Percentiles rank a stretch among this genome's conserved stretches.
Conservation (phyloP, 345 rosid genomes). For the Carallia pectinifolia region DNA sequence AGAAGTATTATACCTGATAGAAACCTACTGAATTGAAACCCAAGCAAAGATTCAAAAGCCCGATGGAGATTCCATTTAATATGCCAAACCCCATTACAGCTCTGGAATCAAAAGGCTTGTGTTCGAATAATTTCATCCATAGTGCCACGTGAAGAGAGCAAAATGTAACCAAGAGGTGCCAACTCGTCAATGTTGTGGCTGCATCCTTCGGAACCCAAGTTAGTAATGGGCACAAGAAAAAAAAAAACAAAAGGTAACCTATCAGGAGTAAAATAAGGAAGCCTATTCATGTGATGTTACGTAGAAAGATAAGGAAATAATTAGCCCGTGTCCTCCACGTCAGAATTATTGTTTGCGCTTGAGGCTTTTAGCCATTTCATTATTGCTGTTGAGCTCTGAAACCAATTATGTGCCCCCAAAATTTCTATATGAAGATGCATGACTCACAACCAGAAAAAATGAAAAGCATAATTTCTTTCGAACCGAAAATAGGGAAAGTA, state of each 20-base stretch:
- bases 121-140: conserved; percentile 96
- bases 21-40: conserved; percentile 99
- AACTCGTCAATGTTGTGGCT: conserved; percentile 99
- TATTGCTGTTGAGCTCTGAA: too few species aligned
- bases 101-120: conserved; percentile 99
- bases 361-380: too few species aligned
- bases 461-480: background rate
- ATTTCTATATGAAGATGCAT: too few species aligned
- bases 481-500: too few species aligned
- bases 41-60: conserved; percentile 94
- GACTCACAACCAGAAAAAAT: background rate
- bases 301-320: too few species aligned
- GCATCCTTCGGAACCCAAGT: conserved; percentile 13
- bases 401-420: too few species aligned
- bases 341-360: too few species aligned
- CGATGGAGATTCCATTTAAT: conserved; percentile 94
- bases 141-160: conserved; percentile 98
- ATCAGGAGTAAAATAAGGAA: background rate
- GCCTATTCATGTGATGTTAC: too few species aligned
- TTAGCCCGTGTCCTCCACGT: too few species aligned
- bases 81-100: conserved; percentile 99
- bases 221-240: background rate
- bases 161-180: conserved; percentile 99
- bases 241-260: background rate
- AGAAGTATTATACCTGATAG: conserved; percentile 71